phyloP scores from a whole-genome alignment of 2,329 filamentous ascomycete genomes.

The Cladosporium oxysporum region DNA sequence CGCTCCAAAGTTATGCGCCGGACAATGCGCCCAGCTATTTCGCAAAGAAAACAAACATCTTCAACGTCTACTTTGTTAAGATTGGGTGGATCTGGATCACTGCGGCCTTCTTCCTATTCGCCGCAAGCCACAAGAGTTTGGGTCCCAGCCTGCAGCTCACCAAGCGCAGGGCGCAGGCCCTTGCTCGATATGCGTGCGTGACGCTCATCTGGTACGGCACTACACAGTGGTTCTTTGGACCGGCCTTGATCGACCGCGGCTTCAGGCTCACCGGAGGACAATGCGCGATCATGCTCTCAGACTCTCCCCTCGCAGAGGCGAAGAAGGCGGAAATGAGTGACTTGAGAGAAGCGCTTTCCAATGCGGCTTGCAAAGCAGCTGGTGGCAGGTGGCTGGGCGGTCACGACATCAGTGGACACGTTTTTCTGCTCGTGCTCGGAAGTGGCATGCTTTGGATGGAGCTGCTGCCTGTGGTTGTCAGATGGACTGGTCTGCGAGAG shows the following conservation, averaged over 20 bases:
- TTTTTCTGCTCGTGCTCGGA: conserved; percentile 86
- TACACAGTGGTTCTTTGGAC: conserved; percentile 97
- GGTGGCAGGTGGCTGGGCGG: conserved; percentile 90
- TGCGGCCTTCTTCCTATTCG: conserved; percentile 68
- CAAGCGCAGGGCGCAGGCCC: conserved; percentile 57
- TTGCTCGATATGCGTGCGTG: conserved; percentile 67
- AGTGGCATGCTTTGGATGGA: conserved; percentile 82
- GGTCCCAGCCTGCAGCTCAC: conserved; percentile 43
- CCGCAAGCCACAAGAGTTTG: conserved; percentile 65
- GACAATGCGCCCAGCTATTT: conserved; percentile 77
- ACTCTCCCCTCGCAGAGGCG: conserved; percentile 24
- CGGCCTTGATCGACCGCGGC: conserved; percentile 82
- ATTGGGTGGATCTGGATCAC: conserved; percentile 92
- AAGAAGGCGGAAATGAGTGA: conserved; percentile 48
- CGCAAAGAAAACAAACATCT: conserved; percentile 86
- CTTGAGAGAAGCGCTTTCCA: conserved; percentile 61
- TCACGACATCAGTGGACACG: conserved; percentile 93
- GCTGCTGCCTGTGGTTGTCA: conserved; percentile 63
- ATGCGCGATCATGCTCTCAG: conserved; percentile 62
- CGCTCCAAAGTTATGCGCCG: conserved; percentile 63
- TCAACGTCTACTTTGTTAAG: conserved; percentile 95
- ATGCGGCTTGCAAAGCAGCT: conserved; percentile 76
- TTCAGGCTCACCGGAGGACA: conserved; percentile 86
- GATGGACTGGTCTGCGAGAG: conserved; percentile 53
- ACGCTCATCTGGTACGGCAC: conserved; percentile 81